Evolutionary conservation across 2,329 filamentous ascomycete species (phyloP), one percentile per base, ranked within the genome.

Genomic region (Colletotrichum gloeosporioides): DNA sequence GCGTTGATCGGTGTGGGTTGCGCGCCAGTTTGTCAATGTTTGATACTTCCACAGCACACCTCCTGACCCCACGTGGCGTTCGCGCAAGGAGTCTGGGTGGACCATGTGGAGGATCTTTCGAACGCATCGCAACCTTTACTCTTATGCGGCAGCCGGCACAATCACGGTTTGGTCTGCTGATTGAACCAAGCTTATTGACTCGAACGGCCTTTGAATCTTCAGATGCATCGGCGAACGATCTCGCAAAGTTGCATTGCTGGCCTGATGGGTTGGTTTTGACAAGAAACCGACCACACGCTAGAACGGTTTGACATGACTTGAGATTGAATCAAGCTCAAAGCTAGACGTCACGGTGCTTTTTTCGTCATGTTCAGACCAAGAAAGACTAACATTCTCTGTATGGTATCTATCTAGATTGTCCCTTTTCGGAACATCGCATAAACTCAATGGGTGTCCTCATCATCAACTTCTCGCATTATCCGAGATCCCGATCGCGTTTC

Each of bases 401-500:
- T 22, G 44, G 44, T 53, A 53, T 53, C n/a, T 49, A 49, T 75
- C 63, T 75, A 67, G 32, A 63, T 68, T 34, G 31, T 62, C 63
- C 55, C 6, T n/a, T 61, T 27, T 36, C 16, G 49, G 22, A 22
- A 53, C 13, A 18, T 49, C 32, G 53, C 61, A 66, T 39, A 25
- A 65, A 57, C 70, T 74, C 59, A 53, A 53, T 57, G 70, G 15
- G 18, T 16, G 10, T n/a, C 29, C 44, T 53, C 62, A 13, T 73
- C 65, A 25, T 61, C 70, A 31, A 22, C 15, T 16, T 76, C 70
- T 59, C 57, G 57, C 27, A 53, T 13, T 29, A 76, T 74, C n/a
- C 74, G 64, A 36, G 70, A 76, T n/a, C 74, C 74, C 18, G 70
- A 69, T 7, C 74, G 70, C 22, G 74, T 76, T 6, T 76, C 74